phyloP scores from a whole-genome alignment of 2,329 filamentous ascomycete genomes.

The Colletotrichum sp. region DNA sequence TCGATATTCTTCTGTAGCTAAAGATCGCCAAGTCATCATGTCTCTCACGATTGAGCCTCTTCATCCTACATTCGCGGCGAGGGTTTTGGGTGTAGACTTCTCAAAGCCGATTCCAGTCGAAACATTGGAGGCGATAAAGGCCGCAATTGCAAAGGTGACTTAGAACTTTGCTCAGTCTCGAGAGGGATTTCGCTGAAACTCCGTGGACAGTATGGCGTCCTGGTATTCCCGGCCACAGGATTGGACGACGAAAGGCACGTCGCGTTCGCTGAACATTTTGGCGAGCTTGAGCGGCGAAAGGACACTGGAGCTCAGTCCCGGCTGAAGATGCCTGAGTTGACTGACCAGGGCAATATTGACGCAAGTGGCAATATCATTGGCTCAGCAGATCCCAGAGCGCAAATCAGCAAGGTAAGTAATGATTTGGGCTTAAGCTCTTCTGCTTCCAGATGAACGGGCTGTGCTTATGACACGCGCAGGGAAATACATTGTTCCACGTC shows the following conservation, averaged over 20 bases:
- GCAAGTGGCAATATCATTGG: slow-evolving; percentile 34
- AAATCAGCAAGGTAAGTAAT: slow-evolving; percentile 40
- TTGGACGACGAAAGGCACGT: slow-evolving; percentile 58
- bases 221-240: slow-evolving; percentile 54
- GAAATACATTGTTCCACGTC: slow-evolving; percentile 58
- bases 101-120: not conserved
- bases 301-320: not conserved
- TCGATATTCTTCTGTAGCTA: not conserved
- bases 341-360: slow-evolving; percentile 61
- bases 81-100: slow-evolving; percentile 15
- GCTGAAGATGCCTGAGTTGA: slow-evolving; percentile 44
- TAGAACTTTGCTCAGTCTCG: no score
- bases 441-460: not conserved
- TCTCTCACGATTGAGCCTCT: slow-evolving; percentile 29
- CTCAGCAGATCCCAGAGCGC: slow-evolving; percentile 41
- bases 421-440: no score
- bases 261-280: slow-evolving; percentile 53
- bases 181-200: not conserved
- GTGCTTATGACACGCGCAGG: slow-evolving; percentile 27
- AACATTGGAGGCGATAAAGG: not conserved
- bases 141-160: slow-evolving; percentile 9
- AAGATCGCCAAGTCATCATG: slow-evolving; percentile 9
- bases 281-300: slow-evolving; percentile 44
- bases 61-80: slow-evolving; percentile 33
- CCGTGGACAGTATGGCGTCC: slow-evolving; percentile 52